Evolutionary conservation across 2,329 filamentous ascomycete species (phyloP).

Genomic region (Teratosphaeria nubilosa): DNA sequence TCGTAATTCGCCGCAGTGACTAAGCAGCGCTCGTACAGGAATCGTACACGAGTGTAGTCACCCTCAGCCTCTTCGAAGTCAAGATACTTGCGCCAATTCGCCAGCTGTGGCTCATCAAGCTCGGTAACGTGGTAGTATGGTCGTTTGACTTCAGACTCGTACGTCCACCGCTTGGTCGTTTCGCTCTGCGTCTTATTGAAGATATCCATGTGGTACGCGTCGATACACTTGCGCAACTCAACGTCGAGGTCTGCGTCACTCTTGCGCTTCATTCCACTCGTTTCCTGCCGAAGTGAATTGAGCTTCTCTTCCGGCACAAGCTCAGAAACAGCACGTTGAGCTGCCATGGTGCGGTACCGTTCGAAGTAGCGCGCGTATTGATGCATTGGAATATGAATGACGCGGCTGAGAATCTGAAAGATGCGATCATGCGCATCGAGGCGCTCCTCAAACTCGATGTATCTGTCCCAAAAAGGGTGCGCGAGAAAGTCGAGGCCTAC

Average conservation of each 20-base stretch:
- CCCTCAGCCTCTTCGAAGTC: slow-evolving; percentile 89
- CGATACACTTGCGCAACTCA: slow-evolving; percentile 69
- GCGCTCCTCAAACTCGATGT: slow-evolving; percentile 91
- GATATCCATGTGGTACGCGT: slow-evolving; percentile 67
- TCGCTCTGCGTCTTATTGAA: slow-evolving; percentile 77
- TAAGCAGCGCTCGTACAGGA: slow-evolving; percentile 87
- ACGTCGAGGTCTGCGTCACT: slow-evolving; percentile 72
- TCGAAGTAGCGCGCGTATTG: slow-evolving; percentile 95
- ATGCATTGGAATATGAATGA: slow-evolving; percentile 87
- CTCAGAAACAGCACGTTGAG: slow-evolving; percentile 61
- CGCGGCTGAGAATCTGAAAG: slow-evolving; percentile 69
- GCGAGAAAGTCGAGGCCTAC: slow-evolving; percentile 90
- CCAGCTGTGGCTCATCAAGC: slow-evolving; percentile 72
- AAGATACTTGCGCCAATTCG: slow-evolving; percentile 91
- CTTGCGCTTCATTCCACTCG: slow-evolving; percentile 51
- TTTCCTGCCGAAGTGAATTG: slow-evolving; percentile 29
- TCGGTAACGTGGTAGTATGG: slow-evolving; percentile 96
- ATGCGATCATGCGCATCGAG: slow-evolving; percentile 75
- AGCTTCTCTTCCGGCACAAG: slow-evolving; percentile 65
- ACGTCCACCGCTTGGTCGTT: slow-evolving; percentile 87
- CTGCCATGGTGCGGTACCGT: slow-evolving; percentile 68
- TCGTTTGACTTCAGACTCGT: slow-evolving; percentile 86
- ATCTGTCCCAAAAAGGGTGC: slow-evolving; percentile 98
- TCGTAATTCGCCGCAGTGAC: slow-evolving; percentile 92
- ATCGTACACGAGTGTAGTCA: slow-evolving; percentile 62